These are phyloP conservation scores for Nematocida ironsii DNA, from an alignment of 371 early-diverging fungal genomes.

Conservation along the genomic window DNA sequence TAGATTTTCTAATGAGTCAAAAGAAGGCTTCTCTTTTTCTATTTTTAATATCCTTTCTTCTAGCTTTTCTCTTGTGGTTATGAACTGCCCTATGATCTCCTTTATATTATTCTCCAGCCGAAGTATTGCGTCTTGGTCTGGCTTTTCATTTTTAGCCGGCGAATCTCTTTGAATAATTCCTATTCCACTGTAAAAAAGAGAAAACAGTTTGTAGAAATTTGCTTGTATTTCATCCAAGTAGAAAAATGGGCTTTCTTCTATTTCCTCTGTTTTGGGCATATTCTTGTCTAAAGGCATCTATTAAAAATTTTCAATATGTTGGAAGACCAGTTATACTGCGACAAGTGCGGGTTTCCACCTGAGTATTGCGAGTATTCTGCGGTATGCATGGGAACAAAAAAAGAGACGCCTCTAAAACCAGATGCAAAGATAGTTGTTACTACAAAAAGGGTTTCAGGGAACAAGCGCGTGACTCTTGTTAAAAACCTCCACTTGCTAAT, in stretches of 20 bases:
- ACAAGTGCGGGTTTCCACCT: slow-evolving; percentile 53
- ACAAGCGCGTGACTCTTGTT: slow-evolving; percentile 55
- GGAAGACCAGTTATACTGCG: slow-evolving; percentile 41
- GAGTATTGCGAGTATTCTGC: slow-evolving; percentile 56
- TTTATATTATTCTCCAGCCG: slow-evolving; percentile 33
- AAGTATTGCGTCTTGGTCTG: slow-evolving; percentile 14
- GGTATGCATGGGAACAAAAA: slow-evolving; percentile 27
- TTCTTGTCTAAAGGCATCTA: background rate
- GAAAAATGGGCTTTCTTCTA: slow-evolving; percentile 19
- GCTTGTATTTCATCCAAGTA: slow-evolving; percentile 41
- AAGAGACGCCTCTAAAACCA: slow-evolving; percentile 7
- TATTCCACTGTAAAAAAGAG: slow-evolving; percentile 53
- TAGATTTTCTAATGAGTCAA: background rate
- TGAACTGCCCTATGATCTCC: slow-evolving; percentile 54
- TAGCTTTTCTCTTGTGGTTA: slow-evolving; percentile 29
- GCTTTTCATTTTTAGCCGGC: background rate
- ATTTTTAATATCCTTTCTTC: background rate
- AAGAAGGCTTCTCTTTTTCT: background rate
- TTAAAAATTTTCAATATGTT: slow-evolving; percentile 19
- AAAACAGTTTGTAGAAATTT: slow-evolving; percentile 42
- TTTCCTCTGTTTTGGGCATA: background rate
- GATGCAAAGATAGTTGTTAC: slow-evolving; percentile 43
- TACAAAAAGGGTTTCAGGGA: slow-evolving; percentile 54
- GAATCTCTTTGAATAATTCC: slow-evolving; percentile 56
- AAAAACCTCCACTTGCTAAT: slow-evolving; percentile 37